A percentile compares a stretch with the other conserved stretches of the same genome.
Conservation (phyloP, 805 yeast species). For the Zygoascus bituminiphila region DNA sequence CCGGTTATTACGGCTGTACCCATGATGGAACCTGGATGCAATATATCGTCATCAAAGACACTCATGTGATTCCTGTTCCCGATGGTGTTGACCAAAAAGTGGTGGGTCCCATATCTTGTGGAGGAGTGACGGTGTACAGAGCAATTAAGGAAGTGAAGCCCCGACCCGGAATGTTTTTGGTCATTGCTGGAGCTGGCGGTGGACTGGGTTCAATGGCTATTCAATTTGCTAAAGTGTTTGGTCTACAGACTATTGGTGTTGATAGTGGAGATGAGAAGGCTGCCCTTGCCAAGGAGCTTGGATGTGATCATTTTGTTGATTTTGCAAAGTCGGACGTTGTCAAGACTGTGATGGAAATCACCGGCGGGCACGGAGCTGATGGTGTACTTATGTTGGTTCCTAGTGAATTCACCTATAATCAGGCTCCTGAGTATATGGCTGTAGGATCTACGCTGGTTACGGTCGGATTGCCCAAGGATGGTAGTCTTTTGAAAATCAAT, state of each 20-base stretch:
- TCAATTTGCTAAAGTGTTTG: slow-evolving; percentile 54
- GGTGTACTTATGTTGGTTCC: slow-evolving; percentile 19
- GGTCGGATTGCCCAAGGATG: slow-evolving; percentile 19
- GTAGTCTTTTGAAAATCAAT: slow-evolving; percentile 9
- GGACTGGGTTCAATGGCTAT: slow-evolving; percentile 54
- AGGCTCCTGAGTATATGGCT: slow-evolving; percentile 18
- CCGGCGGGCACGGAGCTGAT: slow-evolving; percentile 21
- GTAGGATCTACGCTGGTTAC: slow-evolving; percentile 20
- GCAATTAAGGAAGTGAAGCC: slow-evolving; percentile 45
- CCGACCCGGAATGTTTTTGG: slow-evolving; percentile 50
- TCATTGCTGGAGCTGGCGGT: slow-evolving; percentile 54
- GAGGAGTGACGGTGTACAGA: slow-evolving; percentile 56
- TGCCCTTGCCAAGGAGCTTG: slow-evolving; percentile 37
- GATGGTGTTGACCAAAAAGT: slow-evolving; percentile 24
- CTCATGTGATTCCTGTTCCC: slow-evolving; percentile 38
- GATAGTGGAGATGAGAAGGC: slow-evolving; percentile 51
- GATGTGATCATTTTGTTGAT: slow-evolving; percentile 49
- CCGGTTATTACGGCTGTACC: slow-evolving; percentile 67
- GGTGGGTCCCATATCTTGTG: slow-evolving; percentile 50
- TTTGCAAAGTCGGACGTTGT: slow-evolving; percentile 29
- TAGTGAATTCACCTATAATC: slow-evolving; percentile 13
- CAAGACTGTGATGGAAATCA: slow-evolving; percentile 19
- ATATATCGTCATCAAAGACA: slow-evolving; percentile 39
- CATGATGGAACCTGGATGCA: slow-evolving; percentile 51
- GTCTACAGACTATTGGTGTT: slow-evolving; percentile 45